A percentile compares a stretch with the other conserved stretches of the same genome.
Evolutionary conservation across 1,284 basidiomycete species (phyloP).

Genomic region (Malassezia dermatis): DNA sequence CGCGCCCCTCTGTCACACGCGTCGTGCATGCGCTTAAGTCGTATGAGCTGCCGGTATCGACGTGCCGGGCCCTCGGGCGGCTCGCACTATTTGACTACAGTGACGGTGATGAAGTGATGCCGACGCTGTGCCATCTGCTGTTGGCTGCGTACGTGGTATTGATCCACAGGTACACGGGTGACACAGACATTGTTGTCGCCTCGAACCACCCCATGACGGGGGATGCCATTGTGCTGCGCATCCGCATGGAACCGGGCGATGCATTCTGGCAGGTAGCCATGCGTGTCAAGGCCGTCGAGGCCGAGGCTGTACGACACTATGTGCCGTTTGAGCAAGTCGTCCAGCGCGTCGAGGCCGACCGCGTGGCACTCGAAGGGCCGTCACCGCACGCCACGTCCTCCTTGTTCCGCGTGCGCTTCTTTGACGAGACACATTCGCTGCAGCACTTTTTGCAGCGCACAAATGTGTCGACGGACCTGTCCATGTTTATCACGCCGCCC

Average conservation of each 20-base stretch:
- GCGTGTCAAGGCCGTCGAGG: slow-evolving; percentile 71
- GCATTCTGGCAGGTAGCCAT: slow-evolving; percentile 86
- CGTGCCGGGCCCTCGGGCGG: slow-evolving; percentile 34
- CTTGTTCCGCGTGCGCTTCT: slow-evolving; percentile 90
- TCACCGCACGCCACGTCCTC: slow-evolving; percentile 33
- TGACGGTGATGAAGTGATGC: slow-evolving; percentile 40
- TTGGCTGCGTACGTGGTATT: slow-evolving; percentile 82
- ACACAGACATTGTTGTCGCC: slow-evolving; percentile 85
- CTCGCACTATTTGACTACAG: slow-evolving; percentile 59
- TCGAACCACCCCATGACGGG: slow-evolving; percentile 64
- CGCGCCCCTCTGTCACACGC: slow-evolving; percentile 57
- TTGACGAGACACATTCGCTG: slow-evolving; percentile 71
- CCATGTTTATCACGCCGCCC: slow-evolving; percentile 55
- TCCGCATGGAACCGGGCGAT: slow-evolving; percentile 74
- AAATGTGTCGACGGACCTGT: slow-evolving; percentile 79
- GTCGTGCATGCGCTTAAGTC: slow-evolving; percentile 42
- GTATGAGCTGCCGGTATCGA: slow-evolving; percentile 23
- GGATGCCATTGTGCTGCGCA: slow-evolving; percentile 71
- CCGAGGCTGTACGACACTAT: slow-evolving; percentile 69
- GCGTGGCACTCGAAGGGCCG: slow-evolving; percentile 19
- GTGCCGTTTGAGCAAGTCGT: slow-evolving; percentile 73
- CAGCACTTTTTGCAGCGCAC: slow-evolving; percentile 48
- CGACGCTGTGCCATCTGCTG: slow-evolving; percentile 81
- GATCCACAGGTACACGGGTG: slow-evolving; percentile 88
- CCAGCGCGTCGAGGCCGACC: slow-evolving; percentile 50